Base-by-base conservation (phyloP, 2,329 filamentous ascomycete genomes). In the Zymoseptoria crescenta region DNA sequence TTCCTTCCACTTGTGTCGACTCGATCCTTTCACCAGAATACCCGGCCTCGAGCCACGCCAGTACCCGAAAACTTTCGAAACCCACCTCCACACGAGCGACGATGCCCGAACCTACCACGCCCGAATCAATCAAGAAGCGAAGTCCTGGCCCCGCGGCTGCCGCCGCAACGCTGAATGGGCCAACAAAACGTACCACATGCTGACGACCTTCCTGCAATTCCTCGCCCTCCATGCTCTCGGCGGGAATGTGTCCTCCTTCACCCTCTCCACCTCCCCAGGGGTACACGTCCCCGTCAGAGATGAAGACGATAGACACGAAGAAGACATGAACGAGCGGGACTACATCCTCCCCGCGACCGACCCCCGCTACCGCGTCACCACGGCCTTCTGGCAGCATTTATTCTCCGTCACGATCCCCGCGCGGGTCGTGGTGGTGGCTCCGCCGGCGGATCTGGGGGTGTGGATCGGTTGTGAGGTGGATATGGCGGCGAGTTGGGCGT, bases 381-480 rank as follows among this genome's bases (percentile, higher is more conserved):
- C 35, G 35, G 35, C 58, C 0, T 61, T 76, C 66, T 88, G 83
- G 86, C 75, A 75, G 57, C 76, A 75, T 20, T 62, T 88, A 1
- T 81, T 88, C 53, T 70, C 74, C 5, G 69, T 77, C 19, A 71
- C 87, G 30, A 77, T 83, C 61, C 84, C 64, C 13, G 48, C 13
- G 20, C 82, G 7, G 61, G 76, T 79, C 1, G 69, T 73, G 0
- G 71, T 78, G 7, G 65, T 75, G 2, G 85, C 86, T 0, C 82
- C 86, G 6, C 85, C 87, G 0, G 76, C 80, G 3, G 81, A 84
- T 19, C 76, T 91, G 7, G 84, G 16, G 35, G 13, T 45, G 13
- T 45, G 35, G 35, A 45, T 7, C 13, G 35, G 35, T 4, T 45
- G 35, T 6, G 35, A 16, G 16, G 16, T 45, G 1, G 35, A 13